These are phyloP conservation scores for barley (Hordeum vulgare) DNA, from an alignment of 176 grass and related monocot species.

Conservation along the genomic window DNA sequence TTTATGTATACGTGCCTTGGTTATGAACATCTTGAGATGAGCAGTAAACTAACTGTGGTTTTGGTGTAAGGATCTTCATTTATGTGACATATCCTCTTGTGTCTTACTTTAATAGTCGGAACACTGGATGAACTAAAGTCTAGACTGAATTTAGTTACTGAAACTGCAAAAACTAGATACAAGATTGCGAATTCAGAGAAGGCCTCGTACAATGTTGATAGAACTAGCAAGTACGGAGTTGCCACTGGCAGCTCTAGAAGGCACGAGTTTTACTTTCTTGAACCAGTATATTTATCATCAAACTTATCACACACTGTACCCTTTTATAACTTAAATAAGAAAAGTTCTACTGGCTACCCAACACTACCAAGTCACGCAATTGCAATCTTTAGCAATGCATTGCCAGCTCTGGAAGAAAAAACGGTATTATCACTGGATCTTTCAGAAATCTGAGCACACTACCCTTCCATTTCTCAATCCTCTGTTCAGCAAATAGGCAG, in stretches of 20 bases:
- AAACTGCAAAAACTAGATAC: not conserved
- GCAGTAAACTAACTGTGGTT: not conserved
- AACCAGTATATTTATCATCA: not conserved
- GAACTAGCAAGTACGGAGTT: not conserved
- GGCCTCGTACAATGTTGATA: not conserved
- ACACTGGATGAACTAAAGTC: not conserved
- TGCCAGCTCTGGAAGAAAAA: not conserved
- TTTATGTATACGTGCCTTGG: not conserved
- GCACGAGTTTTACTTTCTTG: not conserved
- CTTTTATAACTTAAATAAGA: slow-evolving; percentile 1
- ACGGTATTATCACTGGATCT: not conserved
- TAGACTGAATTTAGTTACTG: not conserved
- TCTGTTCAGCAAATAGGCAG: slow-evolving; percentile 48
- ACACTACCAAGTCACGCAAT: not conserved
- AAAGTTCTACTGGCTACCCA: not conserved
- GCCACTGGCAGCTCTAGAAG: not conserved
- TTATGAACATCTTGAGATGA: not conserved
- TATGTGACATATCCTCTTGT: not conserved
- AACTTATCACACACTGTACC: not conserved
- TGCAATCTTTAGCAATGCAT: not conserved
- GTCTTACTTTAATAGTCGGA: not conserved
- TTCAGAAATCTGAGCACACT: not conserved
- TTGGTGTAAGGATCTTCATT: too few species aligned
- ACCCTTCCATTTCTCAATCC: not conserved
- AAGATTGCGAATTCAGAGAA: not conserved